Evolutionary conservation across 331 rosid species (phyloP), one percentile per base, ranked within the genome.

Genomic region (Dryas integrifolia): DNA sequence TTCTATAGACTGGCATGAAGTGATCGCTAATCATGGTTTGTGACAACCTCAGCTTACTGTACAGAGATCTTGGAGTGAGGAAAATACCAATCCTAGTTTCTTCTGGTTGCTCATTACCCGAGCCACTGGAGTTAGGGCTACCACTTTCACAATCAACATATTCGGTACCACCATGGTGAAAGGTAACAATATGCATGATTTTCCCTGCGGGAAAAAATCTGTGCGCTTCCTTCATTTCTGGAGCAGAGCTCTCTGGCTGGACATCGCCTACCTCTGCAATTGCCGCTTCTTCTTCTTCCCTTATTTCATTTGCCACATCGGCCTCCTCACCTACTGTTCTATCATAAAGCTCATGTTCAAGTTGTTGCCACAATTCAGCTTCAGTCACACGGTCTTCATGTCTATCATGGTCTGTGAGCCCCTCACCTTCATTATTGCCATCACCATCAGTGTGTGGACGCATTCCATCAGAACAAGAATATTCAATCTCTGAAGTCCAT

Each of bases 21-120:
- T 95, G 97, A 76, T 95, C 98, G 59, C 88, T 91, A 67, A 95
- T 88, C 98, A 95, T 95, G 69, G 92, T 86, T 79, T 88, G 97
- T 9, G 98, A 91, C 72, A 95, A 85, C 83, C 98, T 84, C 57
- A 89, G 81, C 73, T 88, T 95, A 82, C 96, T 89, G 73, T 91
- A 91, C 8, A 91, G 82, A 46, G 89, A 89, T 67, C 98, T 88
- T 47, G 97, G 70, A 44, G 97, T 91, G 69, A 86, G 86, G 76
- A 89, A 91, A 48, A 91, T 91, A 64, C 93, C 96, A 65, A 87
- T 79, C 75, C 80, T 88, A 5, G 82, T 59, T 78, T 89, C 96
- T 50, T 74, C 83, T 39, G 72, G 77, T 46, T 73, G 84, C 75
- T 90, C 80, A 56, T 71, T 70, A 16, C 83, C 87, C 4, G 82